Base-by-base conservation (phyloP, 306 rosid species). In the Lathyrus aphaca region DNA sequence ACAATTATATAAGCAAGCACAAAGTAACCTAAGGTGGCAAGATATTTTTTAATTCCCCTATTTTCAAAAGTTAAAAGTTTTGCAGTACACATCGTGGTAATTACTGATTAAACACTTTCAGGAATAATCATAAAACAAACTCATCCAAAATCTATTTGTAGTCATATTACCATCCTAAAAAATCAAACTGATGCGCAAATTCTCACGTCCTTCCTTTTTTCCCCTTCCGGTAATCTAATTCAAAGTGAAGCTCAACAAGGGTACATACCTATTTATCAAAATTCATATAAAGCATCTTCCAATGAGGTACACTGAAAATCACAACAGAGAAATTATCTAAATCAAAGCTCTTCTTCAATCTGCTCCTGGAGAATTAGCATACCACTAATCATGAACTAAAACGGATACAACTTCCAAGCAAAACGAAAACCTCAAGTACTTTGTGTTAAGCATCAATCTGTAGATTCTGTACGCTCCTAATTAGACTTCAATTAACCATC, bases 401-500 rank as follows among this genome's bases (percentile, higher is more conserved):
- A 71, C 54, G 13, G 77, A 77, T 0, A 73, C 64, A 51, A 70
- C 82, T 78, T 72, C 75, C 63, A 77, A 50, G 74, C 60, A 59
- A 74, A 73, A 55, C 42, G 50, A 64, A 69, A 72, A 69, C 69
- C 71, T 37, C 59, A 35, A 68, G 37, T 6, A 45, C 74, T 74
- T 68, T 46, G 30, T 35, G 68, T 69, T 16, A 53, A 51, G 74
- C 69, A 72, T 62, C 82, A 78, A 68, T 73, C 70, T 76, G 39
- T 35, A 35, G 39, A 0, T 35, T 35, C 39, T 35, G 51, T 79
- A 82, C 64, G 74, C 76, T 76, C 60, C 80, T 79, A 53, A 71
- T 77, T 78, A 76, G 64, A 80, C 77, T 66, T 83, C 71, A 44
- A 53, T 13, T 49, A 46, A 74, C 81, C 73, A 75, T 51, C 68